Evolutionary conservation across 345 rosid species (phyloP), one percentile per base, ranked within the genome.

Genomic region (Jatropha curcas): DNA sequence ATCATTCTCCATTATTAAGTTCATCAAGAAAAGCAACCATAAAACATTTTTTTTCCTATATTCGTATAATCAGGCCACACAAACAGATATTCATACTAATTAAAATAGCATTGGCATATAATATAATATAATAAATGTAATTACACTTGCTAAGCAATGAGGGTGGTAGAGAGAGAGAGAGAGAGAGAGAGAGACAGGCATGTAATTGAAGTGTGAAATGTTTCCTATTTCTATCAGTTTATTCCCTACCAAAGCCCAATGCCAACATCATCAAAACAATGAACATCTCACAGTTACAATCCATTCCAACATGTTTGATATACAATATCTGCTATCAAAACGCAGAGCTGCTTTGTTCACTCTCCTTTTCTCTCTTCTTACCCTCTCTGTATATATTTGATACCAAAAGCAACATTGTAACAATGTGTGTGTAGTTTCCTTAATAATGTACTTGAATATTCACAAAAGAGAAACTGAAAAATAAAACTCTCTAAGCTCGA

Each of bases 261-360:
- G 43, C 65, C 65, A 45, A 66, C 34, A 27, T 52, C 76, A 66
- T 16, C 19, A 58, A 41, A 24, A 28, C 51, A 72, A 37, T 39
- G 19, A 31, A 69, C 33, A 24, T 45, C 53, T 67, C 67, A 59
- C 77, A 60, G 51, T 74, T 24, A 53, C 64, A 74, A 67, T 50
- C 48, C n/a, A n/a, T n/a, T n/a, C n/a, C 77, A n/a, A n/a, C n/a
- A 74, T 34, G 57, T 67, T 50, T 52, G 28, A 28, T 48, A n/a
- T 74, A n/a, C n/a, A n/a, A n/a, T n/a, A 60, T 67, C 78, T 74
- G n/a, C 60, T 33, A 73, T 53, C 43, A 65, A 31, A 65, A 67
- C 65, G 60, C 71, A 20, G 52, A 74, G 51, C 60, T 58, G 19
- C 17, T 35, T 35, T 63, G 12, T 45, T 43, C 45, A 16, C 39